Conservation (phyloP, 78 protist genomes). For the Tieghemostelium lacteum region DNA sequence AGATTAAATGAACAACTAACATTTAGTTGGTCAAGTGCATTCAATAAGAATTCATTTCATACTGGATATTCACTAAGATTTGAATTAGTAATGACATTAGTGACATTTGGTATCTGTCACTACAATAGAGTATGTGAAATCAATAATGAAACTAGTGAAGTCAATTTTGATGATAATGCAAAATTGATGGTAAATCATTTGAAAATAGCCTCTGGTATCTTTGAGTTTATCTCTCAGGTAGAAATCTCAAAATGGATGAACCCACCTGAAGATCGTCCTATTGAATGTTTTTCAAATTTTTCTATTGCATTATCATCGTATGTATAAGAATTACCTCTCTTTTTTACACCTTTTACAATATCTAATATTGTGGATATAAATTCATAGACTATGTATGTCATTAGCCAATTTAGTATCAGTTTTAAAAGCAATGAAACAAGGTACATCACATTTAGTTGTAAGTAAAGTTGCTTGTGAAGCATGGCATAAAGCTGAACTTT, state of each 20-base stretch:
- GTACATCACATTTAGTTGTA: neutral
- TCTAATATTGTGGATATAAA: neutral
- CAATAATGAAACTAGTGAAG: conserved; percentile 22
- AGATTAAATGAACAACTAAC: conserved; percentile 68
- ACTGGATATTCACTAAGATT: conserved; percentile 56
- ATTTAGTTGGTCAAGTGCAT: conserved; percentile 38
- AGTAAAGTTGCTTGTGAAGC: conserved; percentile 63
- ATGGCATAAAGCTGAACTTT: conserved; percentile 38
- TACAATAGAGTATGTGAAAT: conserved; percentile 55
- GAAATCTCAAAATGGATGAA: conserved; percentile 55
- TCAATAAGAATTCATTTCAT: neutral
- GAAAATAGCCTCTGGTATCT: conserved; percentile 68
- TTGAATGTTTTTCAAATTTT: conserved; percentile 23
- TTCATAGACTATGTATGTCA: conserved; percentile 23
- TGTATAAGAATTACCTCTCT: neutral
- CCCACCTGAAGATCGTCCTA: conserved; percentile 27
- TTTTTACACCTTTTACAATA: no score
- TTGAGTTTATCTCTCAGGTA: conserved; percentile 45
- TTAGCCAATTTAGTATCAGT: conserved; percentile 24
- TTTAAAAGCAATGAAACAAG: conserved; percentile 32
- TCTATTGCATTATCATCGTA: conserved; percentile 14
- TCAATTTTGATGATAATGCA: conserved; percentile 61
- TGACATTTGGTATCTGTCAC: conserved; percentile 37
- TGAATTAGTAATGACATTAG: conserved; percentile 53
- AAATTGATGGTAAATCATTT: conserved; percentile 59